phyloP scores from a whole-genome alignment of 805 yeast genomes.

The Hanseniaspora clermontiae region DNA sequence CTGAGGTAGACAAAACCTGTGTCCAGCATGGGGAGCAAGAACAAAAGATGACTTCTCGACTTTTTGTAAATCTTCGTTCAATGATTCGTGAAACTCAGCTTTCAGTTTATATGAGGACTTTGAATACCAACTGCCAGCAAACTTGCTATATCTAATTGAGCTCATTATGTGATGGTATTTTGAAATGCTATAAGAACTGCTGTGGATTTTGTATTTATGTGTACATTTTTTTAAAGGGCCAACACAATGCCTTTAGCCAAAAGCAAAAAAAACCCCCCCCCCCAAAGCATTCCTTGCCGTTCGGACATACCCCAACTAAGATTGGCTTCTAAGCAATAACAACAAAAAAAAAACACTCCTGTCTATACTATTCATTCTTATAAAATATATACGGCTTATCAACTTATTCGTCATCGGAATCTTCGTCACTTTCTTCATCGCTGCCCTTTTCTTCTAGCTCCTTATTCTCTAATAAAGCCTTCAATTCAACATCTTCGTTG shows the following conservation, averaged over 20 bases:
- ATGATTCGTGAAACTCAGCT: conserved; percentile 33
- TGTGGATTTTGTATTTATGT: too few species aligned
- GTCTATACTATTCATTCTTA: not conserved
- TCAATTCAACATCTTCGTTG: conserved; percentile 94
- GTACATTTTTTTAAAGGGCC: not conserved
- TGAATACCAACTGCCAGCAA: conserved; percentile 86
- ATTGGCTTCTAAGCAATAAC: not conserved
- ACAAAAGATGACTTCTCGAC: conserved; percentile 31
- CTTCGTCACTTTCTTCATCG: conserved; percentile 63
- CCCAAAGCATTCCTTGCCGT: too few species aligned
- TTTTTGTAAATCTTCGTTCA: not conserved
- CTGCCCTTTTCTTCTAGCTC: conserved; percentile 80
- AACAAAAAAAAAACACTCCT: not conserved
- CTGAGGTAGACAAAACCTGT: conserved; percentile 62
- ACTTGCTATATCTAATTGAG: conserved; percentile 52
- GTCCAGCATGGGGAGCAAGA: conserved; percentile 69
- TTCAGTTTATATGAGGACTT: conserved; percentile 26
- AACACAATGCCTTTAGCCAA: not conserved
- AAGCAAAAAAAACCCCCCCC: not conserved
- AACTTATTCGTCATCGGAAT: conserved; percentile 33
- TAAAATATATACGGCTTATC: not conserved
- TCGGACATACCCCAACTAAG: not conserved
- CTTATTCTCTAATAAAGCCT: conserved; percentile 85
- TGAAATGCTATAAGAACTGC: too few species aligned
- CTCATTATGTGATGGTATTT: conserved; percentile 11